These are phyloP conservation scores for Trichoderma afroharzianum DNA, from an alignment of 2,329 filamentous ascomycete species.

Conservation along the genomic window DNA sequence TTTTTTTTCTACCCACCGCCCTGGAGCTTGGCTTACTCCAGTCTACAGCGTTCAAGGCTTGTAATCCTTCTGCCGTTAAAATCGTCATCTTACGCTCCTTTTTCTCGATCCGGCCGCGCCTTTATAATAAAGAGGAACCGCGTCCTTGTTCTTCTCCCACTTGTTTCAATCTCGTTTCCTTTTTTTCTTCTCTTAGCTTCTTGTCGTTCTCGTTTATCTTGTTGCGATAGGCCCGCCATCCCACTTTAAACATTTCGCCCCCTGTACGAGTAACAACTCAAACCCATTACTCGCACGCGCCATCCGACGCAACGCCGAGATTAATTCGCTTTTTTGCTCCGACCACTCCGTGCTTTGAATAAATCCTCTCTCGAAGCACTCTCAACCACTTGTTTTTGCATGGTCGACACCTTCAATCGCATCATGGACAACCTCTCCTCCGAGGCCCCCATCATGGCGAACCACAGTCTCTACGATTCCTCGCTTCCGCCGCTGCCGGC, in stretches of 20 bases:
- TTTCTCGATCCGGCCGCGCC: background rate
- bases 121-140: background rate
- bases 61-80: background rate
- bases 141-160: background rate
- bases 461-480: slow-evolving; percentile 53
- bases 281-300: background rate
- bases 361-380: background rate
- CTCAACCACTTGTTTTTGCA: background rate
- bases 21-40: background rate
- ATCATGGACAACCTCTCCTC: slow-evolving; percentile 41
- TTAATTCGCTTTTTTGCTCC: slow-evolving; percentile 3
- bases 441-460: slow-evolving; percentile 43
- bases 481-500: slow-evolving; percentile 75
- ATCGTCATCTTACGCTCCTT: slow-evolving; percentile 13
- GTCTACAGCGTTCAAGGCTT: background rate
- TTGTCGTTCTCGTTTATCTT: background rate
- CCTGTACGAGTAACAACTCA: background rate
- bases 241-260: background rate
- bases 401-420: background rate
- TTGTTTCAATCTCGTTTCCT: background rate
- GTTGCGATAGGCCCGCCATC: background rate
- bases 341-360: background rate
- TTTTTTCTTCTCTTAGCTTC: background rate
- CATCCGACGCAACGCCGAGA: slow-evolving; percentile 11
- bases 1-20: slow-evolving; percentile 1